Conservation (phyloP, 2,329 filamentous ascomycete species). For the Penicillium fuscoglaucum region DNA sequence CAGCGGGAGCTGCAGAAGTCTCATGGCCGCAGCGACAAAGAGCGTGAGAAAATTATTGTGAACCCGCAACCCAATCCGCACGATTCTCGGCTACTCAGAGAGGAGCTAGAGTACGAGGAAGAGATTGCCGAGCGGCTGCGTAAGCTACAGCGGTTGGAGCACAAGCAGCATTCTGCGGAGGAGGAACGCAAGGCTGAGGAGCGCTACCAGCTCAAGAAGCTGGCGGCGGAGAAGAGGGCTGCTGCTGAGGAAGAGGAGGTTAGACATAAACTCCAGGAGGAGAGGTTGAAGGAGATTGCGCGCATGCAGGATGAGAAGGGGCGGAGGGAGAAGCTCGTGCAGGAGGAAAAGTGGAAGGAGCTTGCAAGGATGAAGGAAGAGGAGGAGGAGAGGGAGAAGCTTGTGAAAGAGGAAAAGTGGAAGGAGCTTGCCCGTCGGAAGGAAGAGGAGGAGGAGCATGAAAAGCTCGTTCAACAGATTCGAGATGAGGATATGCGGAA, state of each 20-base stretch:
- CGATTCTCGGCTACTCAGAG: slow-evolving; percentile 31
- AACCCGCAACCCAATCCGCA: slow-evolving; percentile 23
- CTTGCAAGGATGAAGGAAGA: slow-evolving; percentile 27
- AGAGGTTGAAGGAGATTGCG: slow-evolving; percentile 35
- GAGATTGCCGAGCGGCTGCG: slow-evolving; percentile 42
- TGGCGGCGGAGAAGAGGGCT: slow-evolving; percentile 35
- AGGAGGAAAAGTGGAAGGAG: slow-evolving; percentile 11
- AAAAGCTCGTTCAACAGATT: slow-evolving; percentile 1
- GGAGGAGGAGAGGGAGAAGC: slow-evolving; percentile 34
- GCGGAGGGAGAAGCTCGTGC: slow-evolving; percentile 29
- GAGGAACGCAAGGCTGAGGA: slow-evolving; percentile 20
- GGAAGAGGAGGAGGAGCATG: slow-evolving; percentile 21
- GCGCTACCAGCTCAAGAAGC: slow-evolving; percentile 20
- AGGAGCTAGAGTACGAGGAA: slow-evolving; percentile 48
- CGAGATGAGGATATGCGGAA: slow-evolving; percentile 21
- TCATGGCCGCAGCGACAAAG: slow-evolving; percentile 15
- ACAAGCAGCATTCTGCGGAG: slow-evolving; percentile 39
- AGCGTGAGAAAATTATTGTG: background rate
- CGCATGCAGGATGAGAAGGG: slow-evolving; percentile 30
- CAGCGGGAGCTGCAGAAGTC: slow-evolving; percentile 35
- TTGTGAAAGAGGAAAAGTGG: slow-evolving; percentile 15
- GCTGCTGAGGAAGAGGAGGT: slow-evolving; percentile 37
- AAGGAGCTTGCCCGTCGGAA: slow-evolving; percentile 31
- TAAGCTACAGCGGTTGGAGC: slow-evolving; percentile 38
- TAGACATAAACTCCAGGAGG: slow-evolving; percentile 30